Evolutionary conservation across 495 filamentous ascomycete genomes (phyloP).

Genomic region (Podospora didyma): DNA sequence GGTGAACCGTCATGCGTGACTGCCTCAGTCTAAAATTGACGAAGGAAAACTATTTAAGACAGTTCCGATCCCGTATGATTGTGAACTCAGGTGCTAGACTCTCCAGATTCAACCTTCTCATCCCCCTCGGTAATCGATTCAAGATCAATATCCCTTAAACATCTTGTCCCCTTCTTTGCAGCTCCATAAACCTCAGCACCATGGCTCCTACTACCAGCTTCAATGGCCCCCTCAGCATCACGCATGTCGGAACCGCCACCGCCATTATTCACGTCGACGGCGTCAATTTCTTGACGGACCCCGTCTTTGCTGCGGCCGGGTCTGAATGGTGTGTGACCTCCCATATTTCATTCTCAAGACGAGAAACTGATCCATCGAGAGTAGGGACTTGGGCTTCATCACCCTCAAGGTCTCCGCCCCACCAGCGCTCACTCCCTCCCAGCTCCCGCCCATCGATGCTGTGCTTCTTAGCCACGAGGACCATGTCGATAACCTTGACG

Average conservation of each 20-base stretch:
- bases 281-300: slow-evolving; percentile 50
- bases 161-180: background rate
- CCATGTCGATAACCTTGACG: slow-evolving; percentile 52
- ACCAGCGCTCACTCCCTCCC: slow-evolving; percentile 33
- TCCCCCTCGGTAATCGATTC: background rate
- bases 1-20: too few relatives aligned
- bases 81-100: too few relatives aligned
- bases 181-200: background rate
- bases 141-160: background rate
- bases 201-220: slow-evolving; percentile 14
- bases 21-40: too few relatives aligned
- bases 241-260: slow-evolving; percentile 50
- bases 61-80: too few relatives aligned
- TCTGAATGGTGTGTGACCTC: slow-evolving; percentile 25
- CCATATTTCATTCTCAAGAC: background rate
- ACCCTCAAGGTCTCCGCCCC: slow-evolving; percentile 29
- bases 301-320: slow-evolving; percentile 47
- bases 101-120: background rate
- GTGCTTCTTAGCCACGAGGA: slow-evolving; percentile 54
- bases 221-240: slow-evolving; percentile 26
- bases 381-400: slow-evolving; percentile 19
- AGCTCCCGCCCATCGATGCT: slow-evolving; percentile 48
- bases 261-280: slow-evolving; percentile 46
- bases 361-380: background rate
- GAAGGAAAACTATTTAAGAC: too few relatives aligned